These are phyloP conservation scores for Agarophyton chilense DNA, from an alignment of 23 red algal genomes.

Conservation along the genomic window DNA sequence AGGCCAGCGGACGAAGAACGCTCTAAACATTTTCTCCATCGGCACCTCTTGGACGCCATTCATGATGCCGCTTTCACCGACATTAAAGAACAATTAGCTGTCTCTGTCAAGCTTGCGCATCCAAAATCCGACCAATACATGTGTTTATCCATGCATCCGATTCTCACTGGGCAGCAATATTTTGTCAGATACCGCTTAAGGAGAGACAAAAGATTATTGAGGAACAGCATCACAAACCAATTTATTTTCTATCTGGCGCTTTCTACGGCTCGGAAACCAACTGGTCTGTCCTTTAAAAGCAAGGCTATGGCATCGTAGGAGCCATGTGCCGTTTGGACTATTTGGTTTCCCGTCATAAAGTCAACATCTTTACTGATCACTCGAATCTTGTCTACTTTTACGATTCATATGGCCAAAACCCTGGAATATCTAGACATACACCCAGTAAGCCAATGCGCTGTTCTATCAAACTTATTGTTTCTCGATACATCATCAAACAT, in stretches of 20 bases:
- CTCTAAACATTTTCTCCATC: background rate
- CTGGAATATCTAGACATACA: background rate
- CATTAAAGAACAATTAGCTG: background rate
- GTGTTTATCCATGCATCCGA: conserved; percentile 14
- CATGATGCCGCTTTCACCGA: conserved; percentile 17
- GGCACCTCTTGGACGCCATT: conserved; percentile 6
- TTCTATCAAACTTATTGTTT: conserved; percentile 4
- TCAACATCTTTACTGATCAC: conserved; percentile 37
- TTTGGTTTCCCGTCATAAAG: background rate
- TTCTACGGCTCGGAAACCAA: conserved; percentile 13
- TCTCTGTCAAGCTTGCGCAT: conserved; percentile 11
- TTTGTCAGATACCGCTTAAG: background rate
- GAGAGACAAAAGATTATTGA: background rate
- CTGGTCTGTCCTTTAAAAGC: conserved; percentile 21
- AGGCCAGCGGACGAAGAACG: conserved; percentile 12
- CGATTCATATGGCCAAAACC: conserved; percentile 15
- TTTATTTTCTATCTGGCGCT: conserved; percentile 5
- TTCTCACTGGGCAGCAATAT: background rate
- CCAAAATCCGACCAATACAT: background rate
- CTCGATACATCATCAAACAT: background rate
- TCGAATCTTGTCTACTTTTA: conserved; percentile 39
- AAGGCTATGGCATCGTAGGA: conserved; percentile 30
- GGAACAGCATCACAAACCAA: background rate
- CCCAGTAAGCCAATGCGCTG: conserved; percentile 8
- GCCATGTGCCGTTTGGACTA: conserved; percentile 27